Percentiles rank a stretch among this genome's conserved stretches.
These are phyloP conservation scores for Skeletonema grethae DNA, from an alignment of 108 stramenopile genomes.

Conservation along the genomic window DNA sequence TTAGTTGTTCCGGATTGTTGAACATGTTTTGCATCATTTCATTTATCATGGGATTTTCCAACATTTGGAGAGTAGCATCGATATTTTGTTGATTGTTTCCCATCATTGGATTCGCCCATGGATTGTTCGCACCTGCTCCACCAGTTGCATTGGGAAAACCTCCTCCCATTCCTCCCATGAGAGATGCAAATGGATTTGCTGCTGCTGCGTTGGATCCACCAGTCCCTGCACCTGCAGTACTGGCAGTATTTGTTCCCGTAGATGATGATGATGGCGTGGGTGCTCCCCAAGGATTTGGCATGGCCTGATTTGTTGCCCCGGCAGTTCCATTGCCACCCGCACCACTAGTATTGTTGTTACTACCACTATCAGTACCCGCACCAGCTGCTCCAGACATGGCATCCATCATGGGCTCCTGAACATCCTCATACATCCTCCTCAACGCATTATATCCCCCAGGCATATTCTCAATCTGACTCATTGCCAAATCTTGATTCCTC, in stretches of 20 bases:
- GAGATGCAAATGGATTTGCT: slow-evolving; percentile 38
- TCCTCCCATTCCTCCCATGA: slow-evolving; percentile 39
- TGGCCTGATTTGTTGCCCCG: slow-evolving; percentile 79
- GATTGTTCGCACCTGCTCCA: slow-evolving; percentile 46
- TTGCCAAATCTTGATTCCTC: slow-evolving; percentile 94
- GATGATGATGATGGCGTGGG: slow-evolving; percentile 26
- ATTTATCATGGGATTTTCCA: slow-evolving; percentile 79
- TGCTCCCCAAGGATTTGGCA: slow-evolving; percentile 92
- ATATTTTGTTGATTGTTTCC: slow-evolving; percentile 72
- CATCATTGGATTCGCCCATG: slow-evolving; percentile 51
- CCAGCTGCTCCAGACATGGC: slow-evolving; percentile 46
- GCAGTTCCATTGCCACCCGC: slow-evolving; percentile 53
- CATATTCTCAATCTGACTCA: slow-evolving; percentile 93
- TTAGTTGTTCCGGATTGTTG: slow-evolving; percentile 63
- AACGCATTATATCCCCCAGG: slow-evolving; percentile 95
- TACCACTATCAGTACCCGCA: background rate
- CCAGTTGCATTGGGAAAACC: slow-evolving; percentile 39
- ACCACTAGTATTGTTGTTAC: slow-evolving; percentile 14
- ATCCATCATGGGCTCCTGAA: slow-evolving; percentile 96
- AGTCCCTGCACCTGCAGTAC: slow-evolving; percentile 26
- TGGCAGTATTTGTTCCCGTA: background rate
- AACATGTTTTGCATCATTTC: slow-evolving; percentile 75
- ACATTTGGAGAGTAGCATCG: slow-evolving; percentile 63
- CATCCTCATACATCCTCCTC: slow-evolving; percentile 91
- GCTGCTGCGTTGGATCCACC: background rate